These are phyloP conservation scores for Hemerocallis citrina DNA, from an alignment of 106 monocot species.

Conservation along the genomic window DNA sequence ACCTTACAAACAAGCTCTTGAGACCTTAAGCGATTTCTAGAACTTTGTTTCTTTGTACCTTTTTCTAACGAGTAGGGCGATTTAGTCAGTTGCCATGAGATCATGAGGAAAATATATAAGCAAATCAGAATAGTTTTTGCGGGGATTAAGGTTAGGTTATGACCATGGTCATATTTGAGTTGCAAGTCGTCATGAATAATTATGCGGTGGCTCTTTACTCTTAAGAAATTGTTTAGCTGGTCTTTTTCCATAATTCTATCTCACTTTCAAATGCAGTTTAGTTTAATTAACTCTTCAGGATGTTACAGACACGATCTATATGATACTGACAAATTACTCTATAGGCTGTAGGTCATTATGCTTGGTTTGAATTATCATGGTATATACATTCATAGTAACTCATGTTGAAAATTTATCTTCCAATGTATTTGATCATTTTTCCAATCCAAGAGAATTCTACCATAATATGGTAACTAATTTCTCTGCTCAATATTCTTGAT, in stretches of 20 bases:
- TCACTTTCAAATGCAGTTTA: background rate
- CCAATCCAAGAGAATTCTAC: background rate
- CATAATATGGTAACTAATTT: background rate
- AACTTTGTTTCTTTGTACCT: background rate
- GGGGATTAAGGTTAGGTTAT: too few species aligned
- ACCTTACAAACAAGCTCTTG: background rate
- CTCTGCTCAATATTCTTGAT: background rate
- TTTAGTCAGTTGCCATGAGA: too few species aligned
- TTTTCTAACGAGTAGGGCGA: background rate
- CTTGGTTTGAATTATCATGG: background rate
- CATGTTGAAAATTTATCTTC: background rate
- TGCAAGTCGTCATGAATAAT: too few species aligned
- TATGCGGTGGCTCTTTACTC: background rate
- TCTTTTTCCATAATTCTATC: background rate
- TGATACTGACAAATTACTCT: background rate
- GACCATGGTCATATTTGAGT: too few species aligned
- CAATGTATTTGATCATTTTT: background rate
- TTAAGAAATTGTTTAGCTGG: background rate
- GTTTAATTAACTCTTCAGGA: background rate
- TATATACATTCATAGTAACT: background rate
- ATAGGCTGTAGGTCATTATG: background rate
- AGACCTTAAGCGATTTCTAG: background rate
- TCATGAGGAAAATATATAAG: too few species aligned
- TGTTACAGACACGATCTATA: background rate
- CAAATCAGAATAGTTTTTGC: too few species aligned